Evolutionary conservation across 352 stramenopile genomes (phyloP), one percentile per base, ranked within the genome.

Genomic region (Phytophthora boehmeriae): DNA sequence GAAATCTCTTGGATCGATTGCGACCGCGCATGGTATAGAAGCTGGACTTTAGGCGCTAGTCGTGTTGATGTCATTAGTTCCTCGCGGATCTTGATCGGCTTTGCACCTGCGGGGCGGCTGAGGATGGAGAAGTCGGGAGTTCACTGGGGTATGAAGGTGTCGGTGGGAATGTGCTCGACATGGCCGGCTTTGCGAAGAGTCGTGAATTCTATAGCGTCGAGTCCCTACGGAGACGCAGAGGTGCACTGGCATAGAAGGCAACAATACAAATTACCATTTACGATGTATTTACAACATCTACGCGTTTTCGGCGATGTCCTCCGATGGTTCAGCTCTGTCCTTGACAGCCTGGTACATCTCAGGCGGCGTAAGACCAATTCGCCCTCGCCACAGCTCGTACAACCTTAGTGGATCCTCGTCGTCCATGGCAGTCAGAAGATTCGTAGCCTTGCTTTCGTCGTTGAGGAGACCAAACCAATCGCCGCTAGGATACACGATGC

Each of bases 391-490:
- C 9, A 88, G 72, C 13, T 85, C 55, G 19, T 53, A 62, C 16
- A 90, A 39, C 4, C 73, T 63, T 47, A 90, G 58, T 20, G 79
- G 75, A 36, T 85, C 56, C 20, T 80, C 35, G 27, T 71, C 65
- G 6, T 69, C 66, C 39, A 88, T 50, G 2, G 78, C 78, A 0
- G 71, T 48, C 13, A 92, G 36, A 34, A 91, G 71, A 1, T 44
- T 44, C 27, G 73, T 63, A 0, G 74, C 79, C 46, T 87, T 83
- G 11, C 73, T 56, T 50, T 79, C 61, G 14, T 76, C 61, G 51
- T 93, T 93, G 1, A 93, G 47, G 1, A 90, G 59, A 1, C 82
- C 82, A 50, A 91, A 93, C 82, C 85, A 93, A 52, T 93, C 78
- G 20, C 85, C 82, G 17, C 73, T 82, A 20, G 85, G 85, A 49